Conservation (phyloP, 208 protist genomes). For the Acanthamoeba royreba region DNA sequence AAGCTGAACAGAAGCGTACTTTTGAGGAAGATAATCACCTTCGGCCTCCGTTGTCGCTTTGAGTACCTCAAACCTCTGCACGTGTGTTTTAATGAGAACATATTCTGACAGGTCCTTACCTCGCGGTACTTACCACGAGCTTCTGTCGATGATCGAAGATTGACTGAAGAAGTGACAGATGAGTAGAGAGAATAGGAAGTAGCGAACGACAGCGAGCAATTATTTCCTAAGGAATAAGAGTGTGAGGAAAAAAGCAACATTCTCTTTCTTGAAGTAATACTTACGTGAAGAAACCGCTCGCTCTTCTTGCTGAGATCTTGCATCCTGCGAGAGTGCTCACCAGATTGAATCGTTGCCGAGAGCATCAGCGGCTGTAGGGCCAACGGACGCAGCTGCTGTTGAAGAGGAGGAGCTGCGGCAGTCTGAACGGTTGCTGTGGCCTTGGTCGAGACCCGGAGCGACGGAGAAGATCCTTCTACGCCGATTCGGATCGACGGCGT, state of each 20-base stretch:
- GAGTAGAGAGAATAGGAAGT: not conserved
- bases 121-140: not conserved
- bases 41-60: no score
- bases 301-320: not conserved
- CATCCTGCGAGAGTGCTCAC: not conserved
- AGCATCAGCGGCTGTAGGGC: not conserved
- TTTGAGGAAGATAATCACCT: not conserved
- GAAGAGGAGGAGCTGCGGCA: not conserved
- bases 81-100: no score
- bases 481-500: not conserved
- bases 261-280: not conserved
- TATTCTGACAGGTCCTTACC: not conserved
- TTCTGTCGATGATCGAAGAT: not conserved
- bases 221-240: not conserved
- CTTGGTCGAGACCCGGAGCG: not conserved
- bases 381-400: not conserved
- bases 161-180: not conserved
- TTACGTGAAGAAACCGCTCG: not conserved
- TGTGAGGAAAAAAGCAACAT: not conserved
- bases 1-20: not conserved
- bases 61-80: no score
- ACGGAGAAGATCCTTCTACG: not conserved
- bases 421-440: not conserved
- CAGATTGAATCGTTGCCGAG: not conserved
- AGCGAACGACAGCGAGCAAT: not conserved